Evolutionary conservation across 345 rosid genomes (phyloP), one percentile per base, ranked within the genome.

Genomic region (Sapria himalayana): DNA sequence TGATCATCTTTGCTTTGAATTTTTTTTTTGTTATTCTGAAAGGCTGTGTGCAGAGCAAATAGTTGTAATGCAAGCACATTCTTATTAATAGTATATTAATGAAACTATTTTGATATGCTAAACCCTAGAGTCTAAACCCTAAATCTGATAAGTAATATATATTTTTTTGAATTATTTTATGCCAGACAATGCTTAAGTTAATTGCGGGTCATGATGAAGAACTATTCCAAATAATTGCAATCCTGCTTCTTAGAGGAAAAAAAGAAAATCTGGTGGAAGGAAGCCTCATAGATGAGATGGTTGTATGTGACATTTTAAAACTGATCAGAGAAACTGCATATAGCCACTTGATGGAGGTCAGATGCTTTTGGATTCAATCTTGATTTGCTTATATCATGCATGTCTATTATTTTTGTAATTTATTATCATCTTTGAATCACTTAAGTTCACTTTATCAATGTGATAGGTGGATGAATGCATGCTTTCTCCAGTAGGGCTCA

Each of bases 301-400:
- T 38, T 22, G 66, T 62, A 27, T 41, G 46, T 45, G 62, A 57
- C 37, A 33, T 77, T 29, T 29, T 72, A 50, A 62, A 69, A 49
- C 56, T 63, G 39, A 51, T 71, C 79, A 69, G 69, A 58, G 92
- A 82, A 66, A 69, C 76, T 59, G 78, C 98, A 11, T 82, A 54
- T 55, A 82, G 95, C 61, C 95, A 64, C 66, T 59, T 89, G 52
- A 56, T 89, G 76, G 98, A 89, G 91, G 98, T 70, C 45, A 61
- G 56, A 19, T 48, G 48, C 55, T 31, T 53, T 5, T 25, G 14
- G 35, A 19, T 29, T 27, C 23, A 27, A 16, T 22, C 16, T 33
- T 7, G 23, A 15, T 16, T 15, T 4, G 2, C 43, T 0, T 21
- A 15, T 3, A 11, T 2, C 34, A 12, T 54, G 18, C 20, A 10